Conservation (phyloP, 495 filamentous ascomycete species). For the Penicillium psychrofluorescens region DNA sequence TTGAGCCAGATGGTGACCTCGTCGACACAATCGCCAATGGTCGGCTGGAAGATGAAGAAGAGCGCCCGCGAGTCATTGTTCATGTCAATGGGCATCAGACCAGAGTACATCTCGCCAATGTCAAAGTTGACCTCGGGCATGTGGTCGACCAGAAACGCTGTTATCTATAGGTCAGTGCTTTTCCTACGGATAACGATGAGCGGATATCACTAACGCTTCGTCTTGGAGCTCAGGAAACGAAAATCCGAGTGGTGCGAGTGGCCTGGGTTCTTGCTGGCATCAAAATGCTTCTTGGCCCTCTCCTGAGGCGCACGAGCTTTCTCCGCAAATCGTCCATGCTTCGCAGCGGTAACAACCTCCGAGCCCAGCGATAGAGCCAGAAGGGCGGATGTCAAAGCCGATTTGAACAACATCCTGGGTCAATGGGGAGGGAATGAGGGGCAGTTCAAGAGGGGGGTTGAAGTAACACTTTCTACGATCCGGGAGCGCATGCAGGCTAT, state of each 20-base stretch:
- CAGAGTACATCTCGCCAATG: conserved; percentile 70
- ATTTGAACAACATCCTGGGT: conserved; percentile 22
- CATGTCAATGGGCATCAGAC: conserved; percentile 61
- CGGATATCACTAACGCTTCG: conserved; percentile 18
- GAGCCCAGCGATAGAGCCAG: conserved; percentile 20
- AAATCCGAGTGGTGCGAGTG: conserved; percentile 8
- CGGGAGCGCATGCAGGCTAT: too few species aligned
- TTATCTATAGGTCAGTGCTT: background rate
- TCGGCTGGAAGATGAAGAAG: conserved; percentile 48
- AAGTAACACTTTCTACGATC: too few species aligned
- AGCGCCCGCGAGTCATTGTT: conserved; percentile 39
- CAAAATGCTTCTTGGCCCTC: conserved; percentile 59
- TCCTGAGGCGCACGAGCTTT: conserved; percentile 80
- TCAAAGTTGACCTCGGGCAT: conserved; percentile 69
- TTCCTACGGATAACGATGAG: background rate
- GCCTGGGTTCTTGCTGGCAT: too few species aligned
- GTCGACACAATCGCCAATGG: conserved; percentile 42
- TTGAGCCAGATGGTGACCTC: conserved; percentile 72
- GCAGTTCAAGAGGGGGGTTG: background rate
- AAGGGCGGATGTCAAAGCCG: conserved; percentile 20
- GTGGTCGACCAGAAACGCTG: conserved; percentile 58
- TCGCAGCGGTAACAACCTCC: conserved; percentile 16
- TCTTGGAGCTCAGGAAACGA: conserved; percentile 30
- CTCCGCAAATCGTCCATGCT: conserved; percentile 27
- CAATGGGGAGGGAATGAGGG: background rate